Evolutionary conservation across 441 rosid species (phyloP), one percentile per base, ranked within the genome.

Genomic region (Isatis lusitanica): DNA sequence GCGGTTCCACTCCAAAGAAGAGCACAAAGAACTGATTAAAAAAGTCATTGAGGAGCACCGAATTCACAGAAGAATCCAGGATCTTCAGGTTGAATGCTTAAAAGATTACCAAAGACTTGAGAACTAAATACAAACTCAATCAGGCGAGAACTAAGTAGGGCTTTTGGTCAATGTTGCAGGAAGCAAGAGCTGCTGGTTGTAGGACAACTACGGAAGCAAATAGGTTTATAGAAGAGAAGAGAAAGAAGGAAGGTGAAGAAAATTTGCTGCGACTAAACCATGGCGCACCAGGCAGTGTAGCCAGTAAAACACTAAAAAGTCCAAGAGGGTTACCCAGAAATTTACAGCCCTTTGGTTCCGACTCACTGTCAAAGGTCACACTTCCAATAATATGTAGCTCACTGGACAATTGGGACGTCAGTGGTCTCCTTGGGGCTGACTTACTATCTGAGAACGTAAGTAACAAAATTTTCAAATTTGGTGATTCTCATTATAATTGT

Each of bases 1-100:
- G 66, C 85, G 95, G 74, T 95, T 86, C 79, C 98, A 86, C 75
- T 90, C 93, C 16, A 95, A 88, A 82, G 97, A 91, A 82, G 88
- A 93, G 80, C 98, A 95, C 55, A 85, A 85, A 75, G 89, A 85
- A 81, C 79, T 95, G 65, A 78, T 90, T 77, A 66, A 84, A 82
- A 90, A 82, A 59, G 80, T 90, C 42, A 86, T 90, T 53, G 91
- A 88, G 77, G 96, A 95, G 68, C 88, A 83, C 71, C 83, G 82
- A 21, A 86, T 88, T 71, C 78, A 80, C 71, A 89, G 78, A 82
- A 90, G 96, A 83, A 91, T 91, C 79, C 79, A 87, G 75, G 92
- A 88, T 67, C 93, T 95, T 78, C 92, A 95, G 99, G 99, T 93
- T 71, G 83, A 81, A 61, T 38, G 33, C 65, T 28, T 73, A 50